Conservation (phyloP, 2,329 filamentous ascomycete genomes). For the Ophiostoma sp. region DNA sequence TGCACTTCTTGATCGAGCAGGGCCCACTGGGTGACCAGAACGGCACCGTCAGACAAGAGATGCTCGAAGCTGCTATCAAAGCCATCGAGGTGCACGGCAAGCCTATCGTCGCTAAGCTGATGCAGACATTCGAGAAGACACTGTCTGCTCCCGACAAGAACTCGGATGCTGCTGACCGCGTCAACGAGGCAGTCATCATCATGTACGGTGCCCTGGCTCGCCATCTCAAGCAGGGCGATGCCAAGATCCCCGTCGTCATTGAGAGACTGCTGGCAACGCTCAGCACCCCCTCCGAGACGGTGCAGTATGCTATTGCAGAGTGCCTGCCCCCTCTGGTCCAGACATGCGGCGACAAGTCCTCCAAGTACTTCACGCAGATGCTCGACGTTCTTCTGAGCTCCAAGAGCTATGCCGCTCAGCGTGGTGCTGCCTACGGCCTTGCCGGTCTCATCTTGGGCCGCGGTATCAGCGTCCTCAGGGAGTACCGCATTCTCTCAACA, state of each 20-base stretch:
- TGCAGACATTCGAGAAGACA: conserved; percentile 84
- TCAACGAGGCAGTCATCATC: conserved; percentile 96
- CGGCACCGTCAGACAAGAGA: conserved; percentile 71
- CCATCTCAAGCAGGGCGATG: conserved; percentile 78
- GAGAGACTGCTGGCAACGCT: conserved; percentile 79
- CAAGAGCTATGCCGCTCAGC: conserved; percentile 86
- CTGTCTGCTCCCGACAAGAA: conserved; percentile 80
- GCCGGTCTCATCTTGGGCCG: conserved; percentile 86
- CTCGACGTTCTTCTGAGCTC: conserved; percentile 76
- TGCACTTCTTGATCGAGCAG: conserved; percentile 77
- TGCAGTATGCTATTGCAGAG: conserved; percentile 92
- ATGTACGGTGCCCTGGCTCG: conserved; percentile 91
- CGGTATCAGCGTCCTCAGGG: conserved; percentile 73
- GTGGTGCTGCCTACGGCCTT: conserved; percentile 90
- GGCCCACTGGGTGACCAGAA: conserved; percentile 84
- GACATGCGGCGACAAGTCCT: conserved; percentile 69
- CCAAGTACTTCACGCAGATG: conserved; percentile 73
- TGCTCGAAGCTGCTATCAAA: conserved; percentile 82
- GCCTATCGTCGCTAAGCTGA: conserved; percentile 76
- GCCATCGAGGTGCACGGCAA: conserved; percentile 79
- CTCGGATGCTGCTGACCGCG: conserved; percentile 74
- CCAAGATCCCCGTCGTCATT: conserved; percentile 81
- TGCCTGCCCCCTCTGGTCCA: conserved; percentile 88
- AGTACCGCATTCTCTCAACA: conserved; percentile 78
- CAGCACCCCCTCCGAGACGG: conserved; percentile 90